Evolutionary conservation across 306 rosid genomes (phyloP).

Genomic region (Fragaria ananassa): DNA sequence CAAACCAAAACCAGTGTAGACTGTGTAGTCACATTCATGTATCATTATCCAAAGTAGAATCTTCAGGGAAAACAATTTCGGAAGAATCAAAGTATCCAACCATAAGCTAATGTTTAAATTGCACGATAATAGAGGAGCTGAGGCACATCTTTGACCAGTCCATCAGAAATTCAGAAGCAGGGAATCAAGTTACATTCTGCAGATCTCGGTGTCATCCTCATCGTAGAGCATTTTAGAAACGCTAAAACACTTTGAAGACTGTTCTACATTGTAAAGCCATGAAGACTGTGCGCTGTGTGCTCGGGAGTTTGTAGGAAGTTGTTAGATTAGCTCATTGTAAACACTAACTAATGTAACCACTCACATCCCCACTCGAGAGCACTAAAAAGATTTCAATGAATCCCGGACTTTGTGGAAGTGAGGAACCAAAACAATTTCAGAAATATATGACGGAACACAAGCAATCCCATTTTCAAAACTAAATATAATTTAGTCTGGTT

Average conservation of each 20-base stretch:
- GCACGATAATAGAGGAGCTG: constrained; percentile 6
- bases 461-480: background rate
- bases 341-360: background rate
- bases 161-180: background rate
- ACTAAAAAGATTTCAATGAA: background rate
- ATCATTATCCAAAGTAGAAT: background rate
- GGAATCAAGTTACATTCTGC: background rate
- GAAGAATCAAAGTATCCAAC: background rate
- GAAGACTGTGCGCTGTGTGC: background rate
- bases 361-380: background rate
- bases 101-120: background rate
- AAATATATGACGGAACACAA: background rate
- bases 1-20: background rate
- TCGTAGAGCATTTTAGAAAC: background rate
- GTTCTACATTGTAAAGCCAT: background rate
- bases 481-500: background rate
- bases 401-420: background rate
- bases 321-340: background rate
- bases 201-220: background rate
- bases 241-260: background rate
- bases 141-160: constrained; percentile 8
- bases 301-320: background rate
- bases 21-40: background rate
- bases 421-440: background rate
- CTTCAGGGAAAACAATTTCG: background rate